Evolutionary conservation across 371 early-diverging fungal genomes (phyloP), one percentile per base, ranked within the genome.

Genomic region (Racocetra persica): DNA sequence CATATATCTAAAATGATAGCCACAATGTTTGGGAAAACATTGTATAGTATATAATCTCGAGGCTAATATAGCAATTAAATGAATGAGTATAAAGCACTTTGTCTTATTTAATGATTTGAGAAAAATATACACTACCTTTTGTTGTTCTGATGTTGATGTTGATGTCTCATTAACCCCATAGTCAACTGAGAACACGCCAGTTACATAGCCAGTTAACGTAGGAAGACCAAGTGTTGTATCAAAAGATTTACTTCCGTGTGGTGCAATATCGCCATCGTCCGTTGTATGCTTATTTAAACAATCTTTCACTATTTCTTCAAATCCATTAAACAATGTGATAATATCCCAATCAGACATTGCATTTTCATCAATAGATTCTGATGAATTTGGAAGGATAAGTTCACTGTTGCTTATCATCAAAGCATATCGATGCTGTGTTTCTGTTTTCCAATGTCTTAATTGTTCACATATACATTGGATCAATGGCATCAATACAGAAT

Each of bases 401-500:
- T 51, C 20, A 70, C 28, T 20, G 14, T 51, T 49, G 24, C 51
- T 22, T 24, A 22, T 16, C 20, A 70, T 70, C 7, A 70, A 51
- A 51, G 51, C 66, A 59, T 85, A 85, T 0, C 82, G 84, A 13
- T 84, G 81, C 16, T 82, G 59, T 51, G 87, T 74, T 24, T 81
- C 84, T 0, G 81, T 81, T 6, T 89, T 87, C 60, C 90, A 87
- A 2, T 88, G 38, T 18, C 82, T 79, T 49, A 92, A 87, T 81
- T 94, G 92, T 51, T 90, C 88, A 79, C 93, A 93, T 4, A 93
- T 80, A 81, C 87, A 88, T 70, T 90, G 89, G 1, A 94, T 80
- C 49, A 94, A 83, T 0, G 94, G 94, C 28, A 91, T 81, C 4
- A 95, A 77, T 28, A 92, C 84, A 28, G 84, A 83, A 6, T 89